These are phyloP conservation scores for Monosporozyma servazzii DNA, from an alignment of 805 yeast species.

Conservation along the genomic window DNA sequence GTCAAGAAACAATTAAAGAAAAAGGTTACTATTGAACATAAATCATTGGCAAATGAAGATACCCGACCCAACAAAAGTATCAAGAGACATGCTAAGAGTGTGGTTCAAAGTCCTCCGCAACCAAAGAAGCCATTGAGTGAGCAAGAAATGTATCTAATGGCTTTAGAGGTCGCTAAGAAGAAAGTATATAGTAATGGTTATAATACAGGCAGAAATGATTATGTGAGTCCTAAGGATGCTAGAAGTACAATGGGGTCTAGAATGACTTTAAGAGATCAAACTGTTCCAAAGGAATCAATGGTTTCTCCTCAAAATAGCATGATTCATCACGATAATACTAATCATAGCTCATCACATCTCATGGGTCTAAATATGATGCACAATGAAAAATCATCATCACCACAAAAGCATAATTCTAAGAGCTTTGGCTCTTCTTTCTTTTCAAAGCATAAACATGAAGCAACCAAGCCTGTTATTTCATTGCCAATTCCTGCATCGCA, in stretches of 20 bases:
- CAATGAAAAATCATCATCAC: background rate
- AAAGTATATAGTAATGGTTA: slow-evolving; percentile 38
- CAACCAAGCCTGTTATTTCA: background rate
- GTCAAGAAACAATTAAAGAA: slow-evolving; percentile 1
- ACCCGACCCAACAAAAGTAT: background rate
- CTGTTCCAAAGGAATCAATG: background rate
- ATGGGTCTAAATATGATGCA: background rate
- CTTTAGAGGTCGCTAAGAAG: slow-evolving; percentile 46
- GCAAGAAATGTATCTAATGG: slow-evolving; percentile 46
- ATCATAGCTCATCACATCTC: background rate
- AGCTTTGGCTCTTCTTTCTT: background rate
- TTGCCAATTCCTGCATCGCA: background rate
- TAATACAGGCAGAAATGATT: background rate
- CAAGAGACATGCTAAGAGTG: background rate
- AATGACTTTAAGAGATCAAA: slow-evolving; percentile 14
- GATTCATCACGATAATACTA: background rate
- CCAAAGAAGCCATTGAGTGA: slow-evolving; percentile 15
- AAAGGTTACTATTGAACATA: background rate
- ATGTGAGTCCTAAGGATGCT: background rate
- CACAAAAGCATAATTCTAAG: background rate
- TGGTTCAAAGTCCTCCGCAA: background rate
- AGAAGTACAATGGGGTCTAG: slow-evolving; percentile 19
- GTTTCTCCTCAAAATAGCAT: background rate
- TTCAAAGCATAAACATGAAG: background rate
- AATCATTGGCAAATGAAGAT: background rate